Evolutionary conservation across 164 flowering plant species (phyloP).

Genomic region (Aristolochia fimbriata): DNA sequence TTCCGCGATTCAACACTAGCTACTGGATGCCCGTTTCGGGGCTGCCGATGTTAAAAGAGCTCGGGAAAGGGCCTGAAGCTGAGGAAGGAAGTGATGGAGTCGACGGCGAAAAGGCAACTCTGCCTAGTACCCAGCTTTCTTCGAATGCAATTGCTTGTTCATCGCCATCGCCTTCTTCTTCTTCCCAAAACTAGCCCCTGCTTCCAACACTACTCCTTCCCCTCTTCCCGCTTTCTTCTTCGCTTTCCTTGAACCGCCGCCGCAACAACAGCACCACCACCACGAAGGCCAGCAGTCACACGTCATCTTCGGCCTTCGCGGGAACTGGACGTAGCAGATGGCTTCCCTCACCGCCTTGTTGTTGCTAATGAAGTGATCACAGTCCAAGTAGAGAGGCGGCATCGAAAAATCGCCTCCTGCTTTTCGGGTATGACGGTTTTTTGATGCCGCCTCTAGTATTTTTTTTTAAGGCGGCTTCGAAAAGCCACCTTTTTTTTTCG

Average conservation of each 20-base stretch:
- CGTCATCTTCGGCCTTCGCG: constrained; percentile 88
- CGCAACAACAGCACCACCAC: constrained; percentile 63
- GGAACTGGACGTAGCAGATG: constrained; percentile 89
- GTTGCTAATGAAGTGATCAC: constrained; percentile 90
- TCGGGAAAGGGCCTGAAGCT: constrained; percentile 3
- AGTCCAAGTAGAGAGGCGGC: too few species aligned
- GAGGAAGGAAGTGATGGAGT: constrained; percentile 1
- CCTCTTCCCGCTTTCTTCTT: constrained; percentile 54
- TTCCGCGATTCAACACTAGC: constrained; percentile 22
- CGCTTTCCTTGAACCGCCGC: constrained; percentile 31
- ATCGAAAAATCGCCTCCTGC: too few species aligned
- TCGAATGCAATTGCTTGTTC: constrained; percentile 39
- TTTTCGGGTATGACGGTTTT: too few species aligned
- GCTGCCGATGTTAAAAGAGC: constrained; percentile 28
- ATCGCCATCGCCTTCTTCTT: constrained; percentile 49
- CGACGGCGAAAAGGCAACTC: too few species aligned
- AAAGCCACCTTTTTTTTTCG: too few species aligned
- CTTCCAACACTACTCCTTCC: constrained; percentile 28
- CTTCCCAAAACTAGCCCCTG: too few species aligned
- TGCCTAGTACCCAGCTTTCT: constrained; percentile 33
- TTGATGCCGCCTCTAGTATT: too few species aligned
- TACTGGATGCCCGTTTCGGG: constrained; percentile 39
- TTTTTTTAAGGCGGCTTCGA: too few species aligned
- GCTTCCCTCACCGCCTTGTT: constrained; percentile 89
- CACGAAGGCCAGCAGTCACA: constrained; percentile 97